Evolutionary conservation across 768 basidiomycete genomes (phyloP), one percentile per base, ranked within the genome.

Genomic region (Phanerodontia chrysosporium): DNA sequence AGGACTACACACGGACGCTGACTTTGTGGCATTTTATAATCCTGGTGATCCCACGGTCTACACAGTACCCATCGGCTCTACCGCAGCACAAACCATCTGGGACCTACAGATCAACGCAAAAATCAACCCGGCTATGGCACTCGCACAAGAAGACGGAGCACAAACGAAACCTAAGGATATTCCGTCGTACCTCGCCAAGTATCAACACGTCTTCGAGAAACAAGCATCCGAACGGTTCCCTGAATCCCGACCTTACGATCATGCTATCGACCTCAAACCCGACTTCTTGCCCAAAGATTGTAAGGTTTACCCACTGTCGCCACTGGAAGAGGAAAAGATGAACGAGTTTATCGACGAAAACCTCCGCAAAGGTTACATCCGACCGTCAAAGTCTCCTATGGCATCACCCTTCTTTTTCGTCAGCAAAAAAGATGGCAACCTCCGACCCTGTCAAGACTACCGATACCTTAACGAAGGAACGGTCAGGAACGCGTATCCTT

Each of bases 381-480:
- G 59, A 13, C 63, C 58, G 13, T 67, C 63, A 0, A 64, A 64
- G 29, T 66, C 65, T 6, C 65, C 64, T 3, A 58, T 63, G 36
- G 62, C 65, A 3, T 57, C 66, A 2, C 70, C 70, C 0, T 62
- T 73, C 49, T 67, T 73, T 62, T 73, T 75, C 53, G 64, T 72
- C 46, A 60, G 52, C 10, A 72, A 70, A 55, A 72, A 70, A 52
- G 65, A 68, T 53, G 69, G 71, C 9, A 56, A 57, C 1, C 69
- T 68, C 3, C 58, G 67, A 25, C 64, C 58, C 2, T 51, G 51
- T 25, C 58, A 65, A 22, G 69, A 75, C 56, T 73, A 74, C 46
- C 51, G 67, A 7, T 36, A 57, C 35, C 58, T 70, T 63, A 77
- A 79, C 53, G 29, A 51, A 1, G 69, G 73, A n/a, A 74, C 72